Conservation (phyloP, 306 rosid genomes). For the Malus domestica region ASM211411v1 NC_041795.1:12674001-12674500, state of each 20-base stretch:
- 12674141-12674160: background rate
- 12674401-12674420: background rate
- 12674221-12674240: background rate
- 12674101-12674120: background rate
- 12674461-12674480: conserved; percentile 83
- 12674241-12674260: background rate
- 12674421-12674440: conserved; percentile 51
- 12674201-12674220: background rate
- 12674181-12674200: background rate
- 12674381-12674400: background rate
- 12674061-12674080: too few species aligned
- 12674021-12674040: background rate
- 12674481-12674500: conserved; percentile 17
- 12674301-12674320: too few species aligned
- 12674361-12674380: background rate
- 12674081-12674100: too few species aligned
- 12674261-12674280: background rate
- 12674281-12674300: too few species aligned
- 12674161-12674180: background rate
- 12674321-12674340: too few species aligned
- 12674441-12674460: conserved; percentile 97
- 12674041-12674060: too few species aligned
- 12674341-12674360: too few species aligned
- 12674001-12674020: background rate
- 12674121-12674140: background rate